Conservation (phyloP, 2,329 filamentous ascomycete genomes). For the Aphanoascus verrucosus region DNA sequence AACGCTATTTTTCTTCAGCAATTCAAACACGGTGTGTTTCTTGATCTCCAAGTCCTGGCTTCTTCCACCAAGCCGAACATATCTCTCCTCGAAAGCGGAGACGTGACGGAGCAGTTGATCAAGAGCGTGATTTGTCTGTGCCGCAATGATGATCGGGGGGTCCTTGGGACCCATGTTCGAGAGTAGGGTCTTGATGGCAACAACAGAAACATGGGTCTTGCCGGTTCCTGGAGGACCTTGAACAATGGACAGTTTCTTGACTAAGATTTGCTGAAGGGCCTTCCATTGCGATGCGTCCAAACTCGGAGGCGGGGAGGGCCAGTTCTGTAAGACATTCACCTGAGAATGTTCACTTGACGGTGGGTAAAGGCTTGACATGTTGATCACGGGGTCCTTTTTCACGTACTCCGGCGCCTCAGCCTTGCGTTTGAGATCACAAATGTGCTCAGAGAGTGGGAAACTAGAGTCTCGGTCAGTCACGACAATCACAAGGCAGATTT, state of each 20-base stretch:
- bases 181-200: constrained; percentile 56
- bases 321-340: constrained; percentile 45
- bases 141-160: constrained; percentile 65
- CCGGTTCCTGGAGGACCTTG: constrained; percentile 73
- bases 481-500: background rate
- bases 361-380: constrained; percentile 40
- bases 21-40: constrained; percentile 54
- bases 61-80: constrained; percentile 58
- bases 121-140: constrained; percentile 83
- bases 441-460: constrained; percentile 37
- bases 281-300: constrained; percentile 62
- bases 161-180: constrained; percentile 46
- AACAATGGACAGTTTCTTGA: constrained; percentile 60
- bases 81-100: constrained; percentile 49
- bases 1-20: constrained; percentile 36
- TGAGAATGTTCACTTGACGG: constrained; percentile 28
- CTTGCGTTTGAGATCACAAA: constrained; percentile 30
- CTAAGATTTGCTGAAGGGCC: constrained; percentile 60
- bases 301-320: constrained; percentile 40
- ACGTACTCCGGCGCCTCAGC: constrained; percentile 46
- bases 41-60: constrained; percentile 57
- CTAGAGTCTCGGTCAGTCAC: constrained; percentile 19
- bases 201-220: constrained; percentile 73
- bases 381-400: constrained; percentile 37
- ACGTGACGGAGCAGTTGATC: constrained; percentile 67